Percentiles rank a stretch among this genome's conserved stretches.
Conservation (phyloP, 306 rosid genomes). For the Sophora flavescens region DNA sequence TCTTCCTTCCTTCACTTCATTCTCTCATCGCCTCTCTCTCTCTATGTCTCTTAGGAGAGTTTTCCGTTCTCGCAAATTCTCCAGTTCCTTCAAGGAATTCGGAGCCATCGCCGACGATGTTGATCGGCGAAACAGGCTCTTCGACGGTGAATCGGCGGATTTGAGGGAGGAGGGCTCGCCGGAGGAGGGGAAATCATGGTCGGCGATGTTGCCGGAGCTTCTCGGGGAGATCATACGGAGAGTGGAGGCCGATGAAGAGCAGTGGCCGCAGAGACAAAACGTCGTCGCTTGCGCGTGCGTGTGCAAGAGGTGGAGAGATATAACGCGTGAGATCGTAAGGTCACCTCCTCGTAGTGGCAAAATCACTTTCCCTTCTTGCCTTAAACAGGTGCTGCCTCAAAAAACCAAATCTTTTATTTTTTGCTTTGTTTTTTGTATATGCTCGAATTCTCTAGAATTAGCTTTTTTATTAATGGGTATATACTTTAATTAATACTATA, state of each 20-base stretch:
- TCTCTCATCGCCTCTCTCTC: conserved; percentile 13
- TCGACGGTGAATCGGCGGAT: background rate
- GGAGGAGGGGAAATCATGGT: conserved; percentile 62
- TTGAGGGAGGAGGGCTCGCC: background rate
- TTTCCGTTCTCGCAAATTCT: conserved; percentile 75
- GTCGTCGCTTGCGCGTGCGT: conserved; percentile 93
- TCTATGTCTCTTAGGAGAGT: conserved; percentile 72
- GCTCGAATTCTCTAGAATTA: background rate
- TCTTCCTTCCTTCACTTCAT: background rate
- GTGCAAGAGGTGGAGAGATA: conserved; percentile 93
- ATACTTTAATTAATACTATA: conserved; percentile 1
- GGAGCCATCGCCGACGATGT: conserved; percentile 43
- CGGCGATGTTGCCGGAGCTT: conserved; percentile 86
- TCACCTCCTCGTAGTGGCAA: conserved; percentile 59
- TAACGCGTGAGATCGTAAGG: conserved; percentile 72
- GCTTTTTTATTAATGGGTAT: conserved; percentile 25
- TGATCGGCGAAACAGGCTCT: background rate
- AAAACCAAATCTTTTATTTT: background rate
- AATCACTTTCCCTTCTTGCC: conserved; percentile 97
- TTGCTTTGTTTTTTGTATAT: background rate
- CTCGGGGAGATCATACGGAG: conserved; percentile 81
- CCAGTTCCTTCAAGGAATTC: conserved; percentile 63
- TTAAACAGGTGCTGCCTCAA: conserved; percentile 73
- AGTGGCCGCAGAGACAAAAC: conserved; percentile 84
- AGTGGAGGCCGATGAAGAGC: conserved; percentile 75